A percentile compares a stretch with the other conserved stretches of the same genome.
Evolutionary conservation across 768 basidiomycete genomes (phyloP).

Genomic region (Crepidotus variabilis): DNA sequence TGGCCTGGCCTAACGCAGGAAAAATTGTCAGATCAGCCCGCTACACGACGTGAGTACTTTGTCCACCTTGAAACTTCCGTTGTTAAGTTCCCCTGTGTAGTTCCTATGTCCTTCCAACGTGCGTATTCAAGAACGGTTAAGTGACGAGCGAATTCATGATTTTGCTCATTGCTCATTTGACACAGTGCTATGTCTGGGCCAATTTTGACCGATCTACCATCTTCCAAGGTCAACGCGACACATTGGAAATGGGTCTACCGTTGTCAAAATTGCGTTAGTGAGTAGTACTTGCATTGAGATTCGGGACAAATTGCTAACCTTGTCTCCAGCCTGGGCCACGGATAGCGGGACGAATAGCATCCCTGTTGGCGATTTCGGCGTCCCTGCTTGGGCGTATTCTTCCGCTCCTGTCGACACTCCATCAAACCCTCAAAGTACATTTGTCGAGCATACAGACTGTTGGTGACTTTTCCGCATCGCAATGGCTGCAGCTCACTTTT

Average conservation of each 20-base stretch:
- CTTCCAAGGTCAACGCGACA: conserved; percentile 49
- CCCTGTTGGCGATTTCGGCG: conserved; percentile 28
- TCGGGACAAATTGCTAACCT: not conserved
- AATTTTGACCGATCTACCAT: conserved; percentile 46
- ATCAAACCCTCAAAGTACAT: conserved; percentile 45
- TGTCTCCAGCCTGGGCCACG: conserved; percentile 31
- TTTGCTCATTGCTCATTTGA: conserved; percentile 24
- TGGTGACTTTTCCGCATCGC: conserved; percentile 12
- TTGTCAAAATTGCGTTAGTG: conserved; percentile 64
- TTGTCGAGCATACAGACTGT: conserved; percentile 60
- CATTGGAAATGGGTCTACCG: conserved; percentile 69
- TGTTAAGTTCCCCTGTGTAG: conserved; percentile 22
- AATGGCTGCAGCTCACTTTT: not conserved
- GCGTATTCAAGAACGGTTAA: conserved; percentile 10
- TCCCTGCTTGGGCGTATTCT: conserved; percentile 51
- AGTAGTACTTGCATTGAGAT: conserved; percentile 13
- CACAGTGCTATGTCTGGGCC: conserved; percentile 39
- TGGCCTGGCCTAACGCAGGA: conserved; percentile 59
- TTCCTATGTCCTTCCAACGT: conserved; percentile 50
- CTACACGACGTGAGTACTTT: conserved; percentile 44
- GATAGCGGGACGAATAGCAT: conserved; percentile 35
- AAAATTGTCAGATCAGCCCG: conserved; percentile 50
- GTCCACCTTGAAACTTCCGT: not conserved
- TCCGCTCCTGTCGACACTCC: conserved; percentile 42
- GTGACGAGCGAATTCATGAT: not conserved